A percentile compares a stretch with the other conserved stretches of the same genome.
Conservation (phyloP, 1,284 basidiomycete species). For the Heterobasidion annosum region DNA sequence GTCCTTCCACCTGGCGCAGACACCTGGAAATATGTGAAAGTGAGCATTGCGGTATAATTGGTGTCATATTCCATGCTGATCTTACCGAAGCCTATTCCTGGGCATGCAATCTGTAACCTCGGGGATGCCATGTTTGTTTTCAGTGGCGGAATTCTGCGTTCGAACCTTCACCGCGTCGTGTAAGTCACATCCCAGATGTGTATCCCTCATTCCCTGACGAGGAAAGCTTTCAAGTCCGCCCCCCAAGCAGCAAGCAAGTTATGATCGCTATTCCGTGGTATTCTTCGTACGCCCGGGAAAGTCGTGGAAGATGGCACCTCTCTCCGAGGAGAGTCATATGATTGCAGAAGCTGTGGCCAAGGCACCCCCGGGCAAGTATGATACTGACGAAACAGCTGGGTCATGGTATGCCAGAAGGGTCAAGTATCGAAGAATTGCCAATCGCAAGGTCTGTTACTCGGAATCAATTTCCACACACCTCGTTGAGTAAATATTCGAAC, state of each 20-base stretch:
- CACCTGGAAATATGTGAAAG: conserved; percentile 65
- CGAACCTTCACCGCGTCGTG: conserved; percentile 27
- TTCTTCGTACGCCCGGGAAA: conserved; percentile 27
- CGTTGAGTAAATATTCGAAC: neutral
- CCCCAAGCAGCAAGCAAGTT: conserved; percentile 19
- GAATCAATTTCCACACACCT: neutral
- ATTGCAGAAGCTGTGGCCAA: conserved; percentile 17
- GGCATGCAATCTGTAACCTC: conserved; percentile 20
- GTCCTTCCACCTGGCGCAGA: conserved; percentile 53
- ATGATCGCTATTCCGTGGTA: conserved; percentile 24
- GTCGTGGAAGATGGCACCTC: conserved; percentile 14
- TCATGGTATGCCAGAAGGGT: conserved; percentile 14
- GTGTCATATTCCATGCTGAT: neutral
- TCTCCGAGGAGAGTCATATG: conserved; percentile 14
- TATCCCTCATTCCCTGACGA: neutral
- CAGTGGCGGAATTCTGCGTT: conserved; percentile 29
- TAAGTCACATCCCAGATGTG: neutral
- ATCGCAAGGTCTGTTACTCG: neutral
- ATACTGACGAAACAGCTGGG: conserved; percentile 16
- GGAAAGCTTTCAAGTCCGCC: conserved; percentile 14
- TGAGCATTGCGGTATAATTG: conserved; percentile 12
- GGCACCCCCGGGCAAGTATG: conserved; percentile 12
- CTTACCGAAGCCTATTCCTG: conserved; percentile 21
- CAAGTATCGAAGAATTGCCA: conserved; percentile 1
- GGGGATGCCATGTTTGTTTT: conserved; percentile 32